Evolutionary conservation across 1,284 basidiomycete species (phyloP), one percentile per base, ranked within the genome.

Genomic region (Ustilago nuda): DNA sequence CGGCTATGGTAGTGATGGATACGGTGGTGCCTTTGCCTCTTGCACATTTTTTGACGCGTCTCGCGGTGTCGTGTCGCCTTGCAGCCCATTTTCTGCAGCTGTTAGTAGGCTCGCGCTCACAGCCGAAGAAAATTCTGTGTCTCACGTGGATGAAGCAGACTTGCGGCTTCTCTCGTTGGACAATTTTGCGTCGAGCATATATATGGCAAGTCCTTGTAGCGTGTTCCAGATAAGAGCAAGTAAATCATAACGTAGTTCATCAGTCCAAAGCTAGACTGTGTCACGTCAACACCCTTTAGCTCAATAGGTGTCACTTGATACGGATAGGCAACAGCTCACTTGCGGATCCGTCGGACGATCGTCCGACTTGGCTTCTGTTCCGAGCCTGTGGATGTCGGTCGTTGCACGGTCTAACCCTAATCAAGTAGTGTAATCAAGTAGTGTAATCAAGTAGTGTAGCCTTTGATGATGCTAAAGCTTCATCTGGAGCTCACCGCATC

Each of bases 11-110:
- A 8, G 36, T 19, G 41, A 45, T 8, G 8, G 27, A n/a, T 30
- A 7, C 13, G 48, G 11, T 50, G 48, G 30, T 23, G n/a, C 67
- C 67, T n/a, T n/a, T 69, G 45, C 50, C 35, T 12, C 48, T 41
- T 3, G n/a, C 6, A 43, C 13, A 48, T 52, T 52, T 56, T 27
- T 35, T 53, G 57, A 69, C 67, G 67, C 67, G 67, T 64, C 65
- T 39, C 50, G 27, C 48, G 37, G 57, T 57, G 43, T 55, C 67
- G 67, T 69, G 67, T 69, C 46, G 35, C 43, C 19, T 7, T 15
- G 6, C 5, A 52, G 12, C 30, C 13, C 17, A 23, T 23, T 11
- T 27, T 8, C 36, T 11, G 15, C 30, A 53, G 13, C 12, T 51
- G 43, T 58, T 58, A 48, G 27, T n/a, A 8, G 17, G 32, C n/a